These are phyloP conservation scores for Exserohilum turcica DNA, from an alignment of 2,329 filamentous ascomycete species.

Conservation along the genomic window DNA sequence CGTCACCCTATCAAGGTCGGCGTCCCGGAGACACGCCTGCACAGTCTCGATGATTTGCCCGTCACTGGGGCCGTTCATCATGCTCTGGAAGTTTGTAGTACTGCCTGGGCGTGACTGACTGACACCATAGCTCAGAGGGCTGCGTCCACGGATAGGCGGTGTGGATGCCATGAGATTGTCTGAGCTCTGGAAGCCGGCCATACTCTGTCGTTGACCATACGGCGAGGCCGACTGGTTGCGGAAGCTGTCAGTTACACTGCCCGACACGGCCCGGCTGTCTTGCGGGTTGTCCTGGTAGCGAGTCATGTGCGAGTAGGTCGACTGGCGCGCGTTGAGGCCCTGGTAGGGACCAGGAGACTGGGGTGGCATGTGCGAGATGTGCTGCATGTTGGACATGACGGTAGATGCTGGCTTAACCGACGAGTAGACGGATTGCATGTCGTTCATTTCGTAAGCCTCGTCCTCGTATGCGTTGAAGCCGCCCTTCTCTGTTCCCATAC, in stretches of 20 bases:
- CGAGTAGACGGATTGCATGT: slow-evolving; percentile 95
- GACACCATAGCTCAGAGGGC: slow-evolving; percentile 56
- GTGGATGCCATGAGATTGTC: slow-evolving; percentile 49
- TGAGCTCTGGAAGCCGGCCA: slow-evolving; percentile 52
- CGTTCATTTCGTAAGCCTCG: slow-evolving; percentile 91
- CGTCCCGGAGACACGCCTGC: slow-evolving; percentile 78
- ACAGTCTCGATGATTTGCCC: slow-evolving; percentile 82
- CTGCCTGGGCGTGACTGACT: slow-evolving; percentile 58
- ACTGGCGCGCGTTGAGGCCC: slow-evolving; percentile 68
- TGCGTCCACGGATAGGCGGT: slow-evolving; percentile 50
- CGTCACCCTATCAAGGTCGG: slow-evolving; percentile 94
- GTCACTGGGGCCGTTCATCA: slow-evolving; percentile 72
- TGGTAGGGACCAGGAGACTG: slow-evolving; percentile 74
- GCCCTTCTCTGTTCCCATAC: slow-evolving; percentile 62
- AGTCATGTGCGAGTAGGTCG: slow-evolving; percentile 69
- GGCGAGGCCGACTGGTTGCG: slow-evolving; percentile 33
- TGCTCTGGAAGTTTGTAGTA: slow-evolving; percentile 64
- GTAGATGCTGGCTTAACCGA: slow-evolving; percentile 86
- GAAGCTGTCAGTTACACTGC: slow-evolving; percentile 56
- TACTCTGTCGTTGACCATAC: slow-evolving; percentile 46
- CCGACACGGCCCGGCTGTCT: slow-evolving; percentile 63
- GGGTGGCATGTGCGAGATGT: slow-evolving; percentile 77
- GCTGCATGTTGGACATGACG: slow-evolving; percentile 81
- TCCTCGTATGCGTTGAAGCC: slow-evolving; percentile 69
- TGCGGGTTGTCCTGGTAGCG: slow-evolving; percentile 68